A percentile compares a stretch with the other conserved stretches of the same genome.
Evolutionary conservation across 2,329 filamentous ascomycete genomes (phyloP).

Genomic region (Botrytis paeoniae): DNA sequence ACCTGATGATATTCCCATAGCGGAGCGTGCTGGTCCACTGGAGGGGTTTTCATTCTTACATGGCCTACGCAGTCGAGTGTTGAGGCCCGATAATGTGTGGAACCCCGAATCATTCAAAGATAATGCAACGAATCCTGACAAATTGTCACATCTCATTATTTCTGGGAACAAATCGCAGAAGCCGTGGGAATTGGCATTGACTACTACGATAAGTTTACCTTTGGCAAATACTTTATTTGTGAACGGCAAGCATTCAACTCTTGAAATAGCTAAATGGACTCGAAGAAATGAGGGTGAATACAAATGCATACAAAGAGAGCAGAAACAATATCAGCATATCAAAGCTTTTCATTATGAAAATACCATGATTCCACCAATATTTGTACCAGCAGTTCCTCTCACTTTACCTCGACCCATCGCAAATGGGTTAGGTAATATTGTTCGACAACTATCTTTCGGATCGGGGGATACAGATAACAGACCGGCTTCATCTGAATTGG

Average conservation of each 20-base stretch:
- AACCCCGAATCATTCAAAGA: not conserved
- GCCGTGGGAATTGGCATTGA: not conserved
- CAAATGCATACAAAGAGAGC: constrained; percentile 16
- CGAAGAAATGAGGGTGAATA: constrained; percentile 16
- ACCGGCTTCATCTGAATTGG: constrained; percentile 70
- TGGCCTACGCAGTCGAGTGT: constrained; percentile 41
- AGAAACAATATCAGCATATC: constrained; percentile 27
- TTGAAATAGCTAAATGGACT: constrained; percentile 48
- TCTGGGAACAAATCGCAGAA: constrained; percentile 1
- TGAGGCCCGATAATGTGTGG: constrained; percentile 32
- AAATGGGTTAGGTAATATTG: constrained; percentile 73
- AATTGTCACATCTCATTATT: constrained; percentile 31
- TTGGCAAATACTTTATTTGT: constrained; percentile 77
- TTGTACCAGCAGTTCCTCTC: constrained; percentile 57
- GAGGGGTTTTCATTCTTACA: constrained; percentile 53
- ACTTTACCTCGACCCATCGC: constrained; percentile 60
- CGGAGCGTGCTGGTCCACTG: constrained; percentile 21
- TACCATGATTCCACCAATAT: constrained; percentile 12
- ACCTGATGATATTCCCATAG: constrained; percentile 15
- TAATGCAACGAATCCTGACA: constrained; percentile 2
- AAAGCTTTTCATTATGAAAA: constrained; percentile 21
- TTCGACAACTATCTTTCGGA: constrained; percentile 57
- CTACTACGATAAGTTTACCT: constrained; percentile 48
- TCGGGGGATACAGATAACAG: constrained; percentile 40
- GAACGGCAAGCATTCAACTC: constrained; percentile 61